These are phyloP conservation scores for Protoeuglena noctilucae DNA, from an alignment of 139 green algal genomes.

Conservation along the genomic window DNA sequence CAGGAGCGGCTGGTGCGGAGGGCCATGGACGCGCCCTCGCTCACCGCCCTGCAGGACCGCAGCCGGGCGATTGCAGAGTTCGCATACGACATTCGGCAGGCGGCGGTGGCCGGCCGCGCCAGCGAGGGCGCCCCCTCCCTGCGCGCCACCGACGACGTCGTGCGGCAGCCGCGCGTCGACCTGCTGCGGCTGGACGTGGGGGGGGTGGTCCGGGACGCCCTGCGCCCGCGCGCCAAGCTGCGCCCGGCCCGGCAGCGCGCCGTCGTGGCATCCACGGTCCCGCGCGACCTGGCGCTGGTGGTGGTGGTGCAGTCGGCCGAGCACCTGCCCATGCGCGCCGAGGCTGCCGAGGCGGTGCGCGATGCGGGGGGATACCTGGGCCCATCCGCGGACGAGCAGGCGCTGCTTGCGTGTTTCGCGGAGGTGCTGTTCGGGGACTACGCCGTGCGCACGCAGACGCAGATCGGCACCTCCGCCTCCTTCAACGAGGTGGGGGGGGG, in stretches of 20 bases:
- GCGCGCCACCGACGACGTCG: neutral
- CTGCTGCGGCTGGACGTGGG: neutral
- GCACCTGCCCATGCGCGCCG: slow-evolving; percentile 1
- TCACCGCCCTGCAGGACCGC: no score
- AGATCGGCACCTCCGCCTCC: neutral
- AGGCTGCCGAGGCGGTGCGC: neutral
- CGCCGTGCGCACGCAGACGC: neutral
- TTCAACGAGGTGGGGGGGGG: slow-evolving; percentile 2
- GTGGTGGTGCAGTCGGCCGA: neutral
- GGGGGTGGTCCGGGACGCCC: neutral
- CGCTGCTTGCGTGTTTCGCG: neutral
- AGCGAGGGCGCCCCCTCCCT: no score
- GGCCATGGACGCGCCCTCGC: no score
- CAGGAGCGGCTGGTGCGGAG: no score
- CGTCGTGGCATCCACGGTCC: no score
- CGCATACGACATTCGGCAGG: no score
- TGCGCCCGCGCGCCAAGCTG: neutral
- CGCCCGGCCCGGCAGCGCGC: neutral
- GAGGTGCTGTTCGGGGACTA: slow-evolving; percentile 3
- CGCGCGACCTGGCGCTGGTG: neutral
- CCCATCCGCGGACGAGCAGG: neutral
- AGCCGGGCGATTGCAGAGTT: no score
- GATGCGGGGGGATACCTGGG: neutral
- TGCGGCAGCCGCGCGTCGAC: neutral
- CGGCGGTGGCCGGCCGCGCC: no score